Evolutionary conservation across 2,329 filamentous ascomycete genomes (phyloP).

Genomic region (Epichloe coenophiala): DNA sequence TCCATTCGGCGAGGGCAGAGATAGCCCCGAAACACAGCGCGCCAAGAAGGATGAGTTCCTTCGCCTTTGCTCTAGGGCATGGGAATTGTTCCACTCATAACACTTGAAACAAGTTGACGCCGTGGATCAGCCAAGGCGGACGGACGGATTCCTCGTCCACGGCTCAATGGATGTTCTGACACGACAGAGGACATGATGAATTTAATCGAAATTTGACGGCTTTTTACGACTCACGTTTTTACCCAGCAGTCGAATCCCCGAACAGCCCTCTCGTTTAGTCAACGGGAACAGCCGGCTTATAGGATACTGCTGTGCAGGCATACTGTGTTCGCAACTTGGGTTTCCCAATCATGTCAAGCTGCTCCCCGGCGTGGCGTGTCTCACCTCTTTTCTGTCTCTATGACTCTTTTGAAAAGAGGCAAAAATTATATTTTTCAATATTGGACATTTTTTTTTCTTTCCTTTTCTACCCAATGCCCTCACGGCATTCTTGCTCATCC

Average conservation of each 20-base stretch:
- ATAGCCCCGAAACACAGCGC: constrained; percentile 68
- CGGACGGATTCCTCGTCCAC: neutral
- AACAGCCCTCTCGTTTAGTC: no score
- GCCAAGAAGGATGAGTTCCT: constrained; percentile 92
- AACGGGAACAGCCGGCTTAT: no score
- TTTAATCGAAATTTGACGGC: neutral
- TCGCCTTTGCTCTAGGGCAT: constrained; percentile 71
- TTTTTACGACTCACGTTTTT: neutral
- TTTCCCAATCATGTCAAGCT: no score
- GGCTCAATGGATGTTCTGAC: neutral
- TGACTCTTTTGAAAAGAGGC: neutral
- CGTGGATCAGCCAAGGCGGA: neutral
- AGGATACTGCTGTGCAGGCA: no score
- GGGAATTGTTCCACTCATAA: constrained; percentile 95
- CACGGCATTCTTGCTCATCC: neutral
- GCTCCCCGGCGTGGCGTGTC: no score
- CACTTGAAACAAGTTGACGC: no score
- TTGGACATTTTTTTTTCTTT: neutral
- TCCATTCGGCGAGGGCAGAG: constrained; percentile 68
- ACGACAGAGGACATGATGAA: neutral
- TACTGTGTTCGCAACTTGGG: no score
- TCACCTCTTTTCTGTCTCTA: no score
- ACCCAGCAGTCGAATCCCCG: neutral
- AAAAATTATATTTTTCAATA: neutral
- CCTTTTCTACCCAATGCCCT: neutral